Conservation (phyloP, 768 basidiomycete genomes). For the Rhodosporidiobolus odoratus region DNA sequence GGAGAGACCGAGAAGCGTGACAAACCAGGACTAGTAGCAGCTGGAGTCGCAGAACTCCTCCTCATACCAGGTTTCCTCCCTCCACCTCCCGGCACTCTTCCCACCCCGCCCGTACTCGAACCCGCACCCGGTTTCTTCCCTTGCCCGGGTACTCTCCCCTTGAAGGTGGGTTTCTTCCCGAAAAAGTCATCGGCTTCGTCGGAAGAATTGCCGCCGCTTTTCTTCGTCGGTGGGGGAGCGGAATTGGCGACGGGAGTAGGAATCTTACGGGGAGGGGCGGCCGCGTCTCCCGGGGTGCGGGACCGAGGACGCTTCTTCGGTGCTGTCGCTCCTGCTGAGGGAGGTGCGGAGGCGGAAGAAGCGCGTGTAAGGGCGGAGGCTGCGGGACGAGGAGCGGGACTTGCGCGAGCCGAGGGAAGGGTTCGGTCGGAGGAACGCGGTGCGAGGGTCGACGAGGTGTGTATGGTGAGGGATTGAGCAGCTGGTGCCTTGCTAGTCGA, state of each 20-base stretch:
- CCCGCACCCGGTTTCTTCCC: background rate
- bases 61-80: background rate
- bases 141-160: background rate
- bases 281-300: background rate
- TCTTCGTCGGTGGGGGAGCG: background rate
- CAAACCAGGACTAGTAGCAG: conserved; percentile 47
- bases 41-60: conserved; percentile 46
- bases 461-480: background rate
- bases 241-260: background rate
- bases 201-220: background rate
- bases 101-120: background rate
- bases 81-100: background rate
- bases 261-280: too few relatives aligned
- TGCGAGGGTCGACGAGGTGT: background rate
- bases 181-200: conserved; percentile 33
- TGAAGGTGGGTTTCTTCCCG: background rate
- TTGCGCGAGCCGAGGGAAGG: background rate
- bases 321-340: background rate
- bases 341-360: background rate
- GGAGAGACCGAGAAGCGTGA: background rate
- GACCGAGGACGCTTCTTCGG: conserved; percentile 10
- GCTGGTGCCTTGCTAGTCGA: background rate
- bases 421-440: conserved; percentile 4
- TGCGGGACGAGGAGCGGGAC: background rate
- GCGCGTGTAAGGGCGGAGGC: background rate